phyloP scores from a whole-genome alignment of 2,329 filamentous ascomycete genomes.

The Scedosporium apiospermum region DNA sequence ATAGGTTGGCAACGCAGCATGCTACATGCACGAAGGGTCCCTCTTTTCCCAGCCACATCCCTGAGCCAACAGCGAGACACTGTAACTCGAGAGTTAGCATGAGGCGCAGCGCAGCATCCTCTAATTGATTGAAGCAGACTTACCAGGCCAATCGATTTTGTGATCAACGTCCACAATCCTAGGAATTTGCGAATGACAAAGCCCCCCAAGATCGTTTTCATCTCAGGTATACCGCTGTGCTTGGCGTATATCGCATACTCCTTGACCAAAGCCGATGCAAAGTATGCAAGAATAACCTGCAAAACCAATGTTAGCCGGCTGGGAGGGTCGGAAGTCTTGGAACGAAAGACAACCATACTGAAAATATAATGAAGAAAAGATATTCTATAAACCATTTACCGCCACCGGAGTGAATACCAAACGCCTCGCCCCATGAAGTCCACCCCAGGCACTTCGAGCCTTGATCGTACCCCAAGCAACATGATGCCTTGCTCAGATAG shows the following conservation, averaged over 20 bases:
- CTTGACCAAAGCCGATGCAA: conserved; percentile 70
- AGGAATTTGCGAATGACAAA: conserved; percentile 87
- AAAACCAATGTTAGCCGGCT: conserved; percentile 11
- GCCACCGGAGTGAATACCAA: conserved; percentile 54
- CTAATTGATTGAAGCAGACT: conserved; percentile 16
- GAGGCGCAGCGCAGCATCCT: not conserved
- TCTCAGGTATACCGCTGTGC: conserved; percentile 94
- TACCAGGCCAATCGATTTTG: conserved; percentile 83
- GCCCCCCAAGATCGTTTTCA: conserved; percentile 90
- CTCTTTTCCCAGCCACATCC: conserved; percentile 95
- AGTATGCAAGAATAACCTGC: conserved; percentile 66
- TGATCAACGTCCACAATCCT: conserved; percentile 77
- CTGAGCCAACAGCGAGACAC: conserved; percentile 85
- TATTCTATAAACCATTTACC: conserved; percentile 81
- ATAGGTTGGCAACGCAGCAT: conserved; percentile 89
- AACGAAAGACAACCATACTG: conserved; percentile 43
- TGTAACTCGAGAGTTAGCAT: conserved; percentile 22
- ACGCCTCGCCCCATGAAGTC: conserved; percentile 71
- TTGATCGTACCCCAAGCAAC: conserved; percentile 85
- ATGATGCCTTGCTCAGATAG: conserved; percentile 85
- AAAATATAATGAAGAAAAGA: conserved; percentile 75
- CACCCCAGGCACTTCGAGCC: conserved; percentile 76
- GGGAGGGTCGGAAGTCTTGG: not conserved
- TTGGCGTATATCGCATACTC: conserved; percentile 81
- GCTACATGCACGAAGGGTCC: conserved; percentile 92